Base-by-base conservation (phyloP, 129 eudicot genomes). In the Pseudognaphalium luteoalbum region DNA sequence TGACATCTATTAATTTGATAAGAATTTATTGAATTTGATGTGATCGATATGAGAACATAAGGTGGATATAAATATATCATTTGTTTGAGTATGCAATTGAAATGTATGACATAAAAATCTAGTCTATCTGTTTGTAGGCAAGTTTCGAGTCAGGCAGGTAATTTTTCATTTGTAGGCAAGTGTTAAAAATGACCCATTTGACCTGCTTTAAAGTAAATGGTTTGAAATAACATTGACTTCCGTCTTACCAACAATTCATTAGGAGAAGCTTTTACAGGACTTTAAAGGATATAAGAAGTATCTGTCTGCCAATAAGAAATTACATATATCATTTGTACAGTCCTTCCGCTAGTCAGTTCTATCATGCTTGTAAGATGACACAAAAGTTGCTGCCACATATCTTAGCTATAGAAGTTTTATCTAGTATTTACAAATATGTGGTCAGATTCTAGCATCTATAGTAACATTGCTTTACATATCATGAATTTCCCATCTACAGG, bases 401-500 rank as follows among this genome's bases (percentile, higher is more conserved):
- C 28, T 25, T 25, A 14, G 60, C 60, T n/a, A 29, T 68, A 37
- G 5, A 25, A 29, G 28, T 25, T 25, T 25, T 25, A 1, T 25
- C n/a, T 19, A n/a, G 28, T 2, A 3, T 16, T 19, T 57, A 12
- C 35, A 56, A 33, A 15, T 52, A 34, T 3, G 20, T 50, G 25
- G 14, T 76, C 20, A 47, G 44, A 29, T 76, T 50, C 17, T 32
- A 19, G 56, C 33, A 60, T 60, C 17, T 51, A 51, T 5, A 64
- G 3, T 30, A 37, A 60, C 39, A 42, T 73, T 66, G 11, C 30
- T 54, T 63, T 63, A 32, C 33, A 19, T 22, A 50, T 63, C 22
- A 41, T 74, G 19, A 58, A 35, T 16, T 76, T 30, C 6, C n/a
- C 4, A 22, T 66, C 28, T 41, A 37, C 97, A 95, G 99, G 94